Evolutionary conservation across 2,329 filamentous ascomycete species (phyloP), one percentile per base, ranked within the genome.

Genomic region (Neofusicoccum umdonicola): DNA sequence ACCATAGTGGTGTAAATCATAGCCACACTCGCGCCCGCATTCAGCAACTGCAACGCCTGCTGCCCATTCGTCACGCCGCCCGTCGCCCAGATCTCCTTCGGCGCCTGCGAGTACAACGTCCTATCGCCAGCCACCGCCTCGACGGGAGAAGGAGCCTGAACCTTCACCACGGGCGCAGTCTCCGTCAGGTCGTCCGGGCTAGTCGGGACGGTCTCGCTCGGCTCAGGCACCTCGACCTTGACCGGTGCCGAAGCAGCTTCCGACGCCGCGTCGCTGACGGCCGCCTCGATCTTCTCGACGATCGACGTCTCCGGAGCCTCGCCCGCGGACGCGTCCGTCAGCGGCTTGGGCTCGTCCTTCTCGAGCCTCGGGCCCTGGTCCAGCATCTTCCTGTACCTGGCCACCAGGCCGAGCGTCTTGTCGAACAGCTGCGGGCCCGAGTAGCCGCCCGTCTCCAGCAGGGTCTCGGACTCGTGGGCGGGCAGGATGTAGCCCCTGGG

Each of bases 401-500:
- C 87, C 0, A 98, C 93, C 8, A 99, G 83, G 6, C 85, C 84
- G 27, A 94, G 80, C 0, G 93, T 97, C 60, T 89, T 85, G 67
- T 89, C 86, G 72, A 96, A 97, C 83, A 97, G 88, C 74, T 90
- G 90, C 0, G 95, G 95, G 0, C 95, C 94, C 0, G 93, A 97
- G 77, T 93, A 96, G 1, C 95, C 94, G 34, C 95, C 93, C 19
- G 89, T 88, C 78, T 97, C 92, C 65, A 84, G 82, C 37, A 97
- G 77, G 1, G 88, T 84, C 66, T 81, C 78, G 69, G 87, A 83
- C 74, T 99, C 94, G 68, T 85, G 82, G 1, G 81, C 71, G 0
- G 88, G 85, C 31, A 97, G 82, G 39, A 81, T 77, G 68, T 89
- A 85, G 31, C 89, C 88, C 27, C 84, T 79, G 0, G 93, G 90